These are phyloP conservation scores for Elsinoe necatrix DNA, from an alignment of 2,329 filamentous ascomycete species.

Conservation along the genomic window DNA sequence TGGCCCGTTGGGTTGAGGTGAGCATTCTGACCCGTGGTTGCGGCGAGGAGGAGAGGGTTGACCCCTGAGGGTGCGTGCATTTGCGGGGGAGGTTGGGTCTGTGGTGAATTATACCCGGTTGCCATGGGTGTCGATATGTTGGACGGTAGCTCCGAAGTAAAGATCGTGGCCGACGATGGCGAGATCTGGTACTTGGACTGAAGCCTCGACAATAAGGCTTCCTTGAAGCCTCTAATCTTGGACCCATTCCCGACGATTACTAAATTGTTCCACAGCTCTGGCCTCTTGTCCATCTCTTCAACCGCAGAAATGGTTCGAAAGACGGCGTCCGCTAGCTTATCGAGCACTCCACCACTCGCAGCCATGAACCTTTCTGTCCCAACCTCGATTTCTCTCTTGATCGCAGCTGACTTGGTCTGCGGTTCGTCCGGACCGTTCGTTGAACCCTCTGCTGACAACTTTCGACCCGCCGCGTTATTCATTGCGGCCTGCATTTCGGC, in stretches of 20 bases:
- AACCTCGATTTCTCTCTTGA: constrained; percentile 60
- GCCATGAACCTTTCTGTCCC: constrained; percentile 64
- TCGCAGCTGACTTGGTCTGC: constrained; percentile 29
- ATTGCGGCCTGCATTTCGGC: constrained; percentile 46
- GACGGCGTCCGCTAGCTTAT: constrained; percentile 74
- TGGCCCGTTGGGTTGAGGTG: constrained; percentile 36
- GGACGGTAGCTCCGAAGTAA: constrained; percentile 91
- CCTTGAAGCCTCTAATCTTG: constrained; percentile 67
- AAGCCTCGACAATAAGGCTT: constrained; percentile 74
- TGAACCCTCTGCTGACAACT: constrained; percentile 20
- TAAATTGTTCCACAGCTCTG: constrained; percentile 82
- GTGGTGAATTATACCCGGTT: constrained; percentile 86
- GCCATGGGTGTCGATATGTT: constrained; percentile 85
- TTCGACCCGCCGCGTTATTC: constrained; percentile 23
- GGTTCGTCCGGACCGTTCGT: constrained; percentile 17
- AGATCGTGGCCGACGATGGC: constrained; percentile 87
- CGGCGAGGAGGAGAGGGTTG: constrained; percentile 85
- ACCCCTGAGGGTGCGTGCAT: constrained; percentile 45
- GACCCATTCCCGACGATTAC: constrained; percentile 87
- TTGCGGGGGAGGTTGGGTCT: constrained; percentile 40
- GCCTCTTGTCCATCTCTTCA: constrained; percentile 74
- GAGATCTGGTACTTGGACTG: constrained; percentile 79
- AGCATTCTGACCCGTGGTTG: constrained; percentile 62
- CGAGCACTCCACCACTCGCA: constrained; percentile 61
- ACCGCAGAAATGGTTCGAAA: constrained; percentile 77